Evolutionary conservation across 1,284 basidiomycete species (phyloP), one percentile per base, ranked within the genome.

Genomic region (Ganoderma boninense): DNA sequence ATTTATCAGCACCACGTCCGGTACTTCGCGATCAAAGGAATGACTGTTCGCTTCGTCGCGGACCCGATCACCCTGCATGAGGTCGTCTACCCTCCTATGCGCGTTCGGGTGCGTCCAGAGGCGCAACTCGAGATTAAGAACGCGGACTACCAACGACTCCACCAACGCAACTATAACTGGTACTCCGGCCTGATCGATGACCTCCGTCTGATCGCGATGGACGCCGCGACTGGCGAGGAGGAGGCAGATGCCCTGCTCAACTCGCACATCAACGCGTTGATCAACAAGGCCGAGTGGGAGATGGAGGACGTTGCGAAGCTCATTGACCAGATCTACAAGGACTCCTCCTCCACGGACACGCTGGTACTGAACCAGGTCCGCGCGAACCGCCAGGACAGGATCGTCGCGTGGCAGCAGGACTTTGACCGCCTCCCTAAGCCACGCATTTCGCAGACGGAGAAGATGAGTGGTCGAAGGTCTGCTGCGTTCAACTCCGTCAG

Each of bases 351-450:
- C 62, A 95, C 90, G 20, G 95, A 98, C 78, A 97, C 96, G 0
- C 87, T 98, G 52, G 94, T 92, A 61, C 86, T 99, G 69, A 99
- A 97, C 75, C 89, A 91, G 69, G 95, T 97, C 8, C 90, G 97
- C 62, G 91, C 95, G 4, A 91, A 92, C 69, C 87, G 97, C 56
- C 97, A 98, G 82, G 96, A 98, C 78, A 95, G 94, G 80, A 96
- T 98, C 65, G 96, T 98, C n/a, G 94, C 94, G 56, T 99, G 97
- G 95, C 97, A 98, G 79, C 88, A 89, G 69, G 93, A 96, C 77
- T 95, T 97, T 77, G 92, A 95, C 76, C 87, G 87, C 66, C 83
- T 90, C 69, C 93, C 92, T 2, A 93, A 91, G 76, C 88, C 89
- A 2, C 87, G 89, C 52, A 67, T 77, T 70, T 84, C 73, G 18